A percentile compares a stretch with the other conserved stretches of the same genome.
Evolutionary conservation across 2,329 filamentous ascomycete genomes (phyloP).

Genomic region (Trichoderma sp.): DNA sequence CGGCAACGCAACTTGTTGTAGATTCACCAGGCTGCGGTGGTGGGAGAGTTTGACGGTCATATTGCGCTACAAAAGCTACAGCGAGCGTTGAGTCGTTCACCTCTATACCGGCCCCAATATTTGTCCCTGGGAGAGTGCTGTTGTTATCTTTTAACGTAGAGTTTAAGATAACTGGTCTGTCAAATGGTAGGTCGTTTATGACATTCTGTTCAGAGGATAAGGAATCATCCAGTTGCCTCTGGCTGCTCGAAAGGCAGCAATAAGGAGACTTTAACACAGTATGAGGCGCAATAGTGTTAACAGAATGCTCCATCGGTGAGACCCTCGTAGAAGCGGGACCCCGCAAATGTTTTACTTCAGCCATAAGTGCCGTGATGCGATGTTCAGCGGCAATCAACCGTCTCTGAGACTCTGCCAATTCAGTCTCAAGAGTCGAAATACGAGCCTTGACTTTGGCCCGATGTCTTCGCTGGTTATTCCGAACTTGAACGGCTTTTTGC

Average conservation of each 20-base stretch:
- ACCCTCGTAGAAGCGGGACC: not conserved
- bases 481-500: slow-evolving; percentile 43
- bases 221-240: not conserved
- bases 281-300: too few species aligned
- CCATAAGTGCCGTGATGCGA: not conserved
- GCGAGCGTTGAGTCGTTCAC: not conserved
- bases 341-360: not conserved
- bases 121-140: not conserved
- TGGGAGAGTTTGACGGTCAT: not conserved
- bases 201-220: not conserved
- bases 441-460: slow-evolving; percentile 46
- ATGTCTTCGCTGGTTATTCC: slow-evolving; percentile 55
- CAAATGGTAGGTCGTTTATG: not conserved
- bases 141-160: too few species aligned
- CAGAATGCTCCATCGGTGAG: not conserved
- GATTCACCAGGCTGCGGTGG: not conserved
- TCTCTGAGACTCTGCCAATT: not conserved
- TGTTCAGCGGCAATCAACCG: not conserved
- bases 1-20: not conserved
- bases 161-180: too few species aligned
- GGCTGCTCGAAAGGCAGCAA: not conserved
- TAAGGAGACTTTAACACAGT: not conserved
- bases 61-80: not conserved
- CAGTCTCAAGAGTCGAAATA: slow-evolving; percentile 36
- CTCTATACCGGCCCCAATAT: not conserved